A percentile compares a stretch with the other conserved stretches of the same genome.
phyloP scores from a whole-genome alignment of 805 yeast genomes.

The Candida taoyuanica region DNA sequence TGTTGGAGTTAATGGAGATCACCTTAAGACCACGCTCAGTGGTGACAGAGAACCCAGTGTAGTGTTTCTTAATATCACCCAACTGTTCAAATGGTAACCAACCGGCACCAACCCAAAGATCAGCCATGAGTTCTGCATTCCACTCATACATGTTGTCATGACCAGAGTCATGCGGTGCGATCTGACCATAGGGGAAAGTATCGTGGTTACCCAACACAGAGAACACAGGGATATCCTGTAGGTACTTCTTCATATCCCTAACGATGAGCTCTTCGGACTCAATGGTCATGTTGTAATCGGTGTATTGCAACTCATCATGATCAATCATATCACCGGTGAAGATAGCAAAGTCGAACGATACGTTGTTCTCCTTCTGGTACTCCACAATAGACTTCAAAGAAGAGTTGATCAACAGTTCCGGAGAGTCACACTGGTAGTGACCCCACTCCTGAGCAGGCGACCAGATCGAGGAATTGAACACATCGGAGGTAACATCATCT shows the following conservation, averaged over 20 bases:
- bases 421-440: conserved; percentile 60
- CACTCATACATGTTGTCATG: conserved; percentile 40
- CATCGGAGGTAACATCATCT: conserved; percentile 29
- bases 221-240: conserved; percentile 51
- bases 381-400: conserved; percentile 43
- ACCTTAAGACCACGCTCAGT: conserved; percentile 55
- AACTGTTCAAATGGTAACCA: conserved; percentile 32
- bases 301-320: conserved; percentile 50
- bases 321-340: conserved; percentile 76
- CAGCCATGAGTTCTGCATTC: conserved; percentile 45
- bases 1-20: conserved; percentile 60
- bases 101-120: conserved; percentile 41
- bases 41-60: conserved; percentile 55
- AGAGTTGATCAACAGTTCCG: conserved; percentile 55
- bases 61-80: conserved; percentile 36
- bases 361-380: conserved; percentile 29
- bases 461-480: conserved; percentile 35
- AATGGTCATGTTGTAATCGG: conserved; percentile 43
- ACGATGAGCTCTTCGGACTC: conserved; percentile 48
- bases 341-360: conserved; percentile 52
- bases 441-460: conserved; percentile 61
- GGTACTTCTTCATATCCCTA: conserved; percentile 45
- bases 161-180: conserved; percentile 49
- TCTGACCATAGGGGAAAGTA: conserved; percentile 64
- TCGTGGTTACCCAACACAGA: conserved; percentile 71